Evolutionary conservation across 1,284 basidiomycete genomes (phyloP).

Genomic region (Pseudozyma sp.): DNA sequence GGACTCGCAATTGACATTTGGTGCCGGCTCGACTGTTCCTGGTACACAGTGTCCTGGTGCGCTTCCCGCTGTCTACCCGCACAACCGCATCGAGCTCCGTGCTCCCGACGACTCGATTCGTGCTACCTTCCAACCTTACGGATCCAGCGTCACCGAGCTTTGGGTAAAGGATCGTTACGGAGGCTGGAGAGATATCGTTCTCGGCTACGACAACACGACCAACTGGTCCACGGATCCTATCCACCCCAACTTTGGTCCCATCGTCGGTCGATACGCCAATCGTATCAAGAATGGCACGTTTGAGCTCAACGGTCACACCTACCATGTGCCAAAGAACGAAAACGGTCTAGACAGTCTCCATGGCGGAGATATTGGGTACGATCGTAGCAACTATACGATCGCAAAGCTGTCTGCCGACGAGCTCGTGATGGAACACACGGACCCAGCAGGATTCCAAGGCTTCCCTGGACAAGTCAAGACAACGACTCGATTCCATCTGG

Average conservation of each 20-base stretch:
- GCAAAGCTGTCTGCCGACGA: constrained; percentile 26
- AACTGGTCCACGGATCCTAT: constrained; percentile 59
- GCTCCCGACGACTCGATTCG: constrained; percentile 61
- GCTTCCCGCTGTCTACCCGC: constrained; percentile 52
- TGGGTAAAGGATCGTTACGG: constrained; percentile 62
- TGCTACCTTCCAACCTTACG: constrained; percentile 58
- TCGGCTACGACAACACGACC: constrained; percentile 66
- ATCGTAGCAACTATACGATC: constrained; percentile 55
- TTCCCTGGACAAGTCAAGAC: constrained; percentile 56
- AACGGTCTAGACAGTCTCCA: constrained; percentile 57
- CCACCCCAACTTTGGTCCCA: constrained; percentile 64
- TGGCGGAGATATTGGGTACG: constrained; percentile 63
- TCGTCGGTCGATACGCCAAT: constrained; percentile 63
- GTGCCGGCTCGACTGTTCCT: constrained; percentile 31
- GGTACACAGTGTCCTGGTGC: constrained; percentile 40
- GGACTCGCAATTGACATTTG: constrained; percentile 34
- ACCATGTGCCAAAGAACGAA: constrained; percentile 51
- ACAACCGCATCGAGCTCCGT: constrained; percentile 55
- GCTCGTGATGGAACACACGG: constrained; percentile 53
- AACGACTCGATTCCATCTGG: constrained; percentile 44
- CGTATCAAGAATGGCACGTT: constrained; percentile 66
- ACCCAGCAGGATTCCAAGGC: constrained; percentile 64
- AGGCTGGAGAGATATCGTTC: constrained; percentile 52
- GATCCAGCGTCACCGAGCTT: constrained; percentile 58
- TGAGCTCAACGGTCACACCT: constrained; percentile 51